These are phyloP conservation scores for Aquanectria penicillioides DNA, from an alignment of 2,329 filamentous ascomycete genomes.

Conservation along the genomic window DNA sequence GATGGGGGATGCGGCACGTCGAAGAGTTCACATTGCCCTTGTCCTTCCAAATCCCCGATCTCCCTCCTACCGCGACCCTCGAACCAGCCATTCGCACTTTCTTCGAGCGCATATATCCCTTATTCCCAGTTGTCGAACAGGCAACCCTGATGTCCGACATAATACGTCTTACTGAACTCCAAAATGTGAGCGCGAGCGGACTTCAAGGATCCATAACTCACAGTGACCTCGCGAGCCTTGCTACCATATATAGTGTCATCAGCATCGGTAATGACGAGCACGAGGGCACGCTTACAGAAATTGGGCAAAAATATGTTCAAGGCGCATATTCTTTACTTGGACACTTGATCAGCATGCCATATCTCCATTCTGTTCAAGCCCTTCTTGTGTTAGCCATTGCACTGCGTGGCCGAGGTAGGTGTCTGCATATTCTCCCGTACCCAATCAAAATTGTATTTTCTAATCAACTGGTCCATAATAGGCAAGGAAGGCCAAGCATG, in stretches of 20 bases:
- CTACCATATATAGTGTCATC: slow-evolving; percentile 26
- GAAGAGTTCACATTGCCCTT: slow-evolving; percentile 31
- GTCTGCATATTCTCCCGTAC: neutral
- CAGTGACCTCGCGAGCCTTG: slow-evolving; percentile 25
- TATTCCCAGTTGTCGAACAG: slow-evolving; percentile 30
- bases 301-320: slow-evolving; percentile 25
- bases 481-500: slow-evolving; percentile 35
- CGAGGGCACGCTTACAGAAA: slow-evolving; percentile 19
- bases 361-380: slow-evolving; percentile 33
- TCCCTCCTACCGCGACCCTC: slow-evolving; percentile 28
- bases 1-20: slow-evolving; percentile 36
- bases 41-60: slow-evolving; percentile 23
- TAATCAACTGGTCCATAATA: neutral
- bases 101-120: slow-evolving; percentile 33
- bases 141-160: slow-evolving; percentile 29
- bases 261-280: slow-evolving; percentile 31
- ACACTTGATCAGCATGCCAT: slow-evolving; percentile 30
- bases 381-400: slow-evolving; percentile 31
- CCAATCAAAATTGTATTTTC: neutral
- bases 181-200: slow-evolving; percentile 17
- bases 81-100: slow-evolving; percentile 34
- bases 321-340: slow-evolving; percentile 31
- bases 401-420: slow-evolving; percentile 28
- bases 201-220: slow-evolving; percentile 26
- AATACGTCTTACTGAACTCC: slow-evolving; percentile 27